Percentiles rank a stretch among this genome's conserved stretches.
Conservation (phyloP, 2,329 filamentous ascomycete species). For the Aspergillus quadricinctus region DNA sequence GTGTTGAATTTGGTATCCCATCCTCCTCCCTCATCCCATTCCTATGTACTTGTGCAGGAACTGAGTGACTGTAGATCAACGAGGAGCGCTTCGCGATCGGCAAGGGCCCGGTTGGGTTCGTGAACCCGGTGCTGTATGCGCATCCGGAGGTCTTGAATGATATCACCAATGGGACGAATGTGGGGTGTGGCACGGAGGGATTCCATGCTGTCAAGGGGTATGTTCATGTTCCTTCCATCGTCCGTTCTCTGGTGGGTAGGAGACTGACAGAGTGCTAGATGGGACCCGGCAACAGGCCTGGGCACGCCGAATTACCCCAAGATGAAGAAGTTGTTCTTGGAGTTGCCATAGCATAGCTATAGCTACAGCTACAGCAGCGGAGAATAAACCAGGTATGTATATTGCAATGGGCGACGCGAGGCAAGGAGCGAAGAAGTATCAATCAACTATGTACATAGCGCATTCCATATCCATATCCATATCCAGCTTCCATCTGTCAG, state of each 20-base stretch:
- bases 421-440: background rate
- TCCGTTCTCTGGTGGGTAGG: no score
- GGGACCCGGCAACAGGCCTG: constrained; percentile 30
- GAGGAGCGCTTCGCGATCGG: constrained; percentile 46
- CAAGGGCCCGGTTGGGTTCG: constrained; percentile 49
- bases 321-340: constrained; percentile 26
- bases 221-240: no score
- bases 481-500: background rate
- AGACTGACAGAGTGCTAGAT: constrained; percentile 7
- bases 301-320: constrained; percentile 30
- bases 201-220: constrained; percentile 24
- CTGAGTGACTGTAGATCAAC: constrained; percentile 36
- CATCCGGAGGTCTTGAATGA: constrained; percentile 36
- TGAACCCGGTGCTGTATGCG: constrained; percentile 45
- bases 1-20: constrained; percentile 27
- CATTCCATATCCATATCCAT: no score
- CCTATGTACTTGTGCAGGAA: background rate
- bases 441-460: background rate
- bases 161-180: constrained; percentile 37
- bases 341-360: constrained; percentile 9
- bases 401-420: background rate
- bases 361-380: no score
- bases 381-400: background rate
- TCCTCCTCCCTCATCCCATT: background rate
- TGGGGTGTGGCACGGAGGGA: constrained; percentile 24